Base-by-base conservation (phyloP, 371 early-diverging fungal genomes). In the Vittaforma corneae region DNA sequence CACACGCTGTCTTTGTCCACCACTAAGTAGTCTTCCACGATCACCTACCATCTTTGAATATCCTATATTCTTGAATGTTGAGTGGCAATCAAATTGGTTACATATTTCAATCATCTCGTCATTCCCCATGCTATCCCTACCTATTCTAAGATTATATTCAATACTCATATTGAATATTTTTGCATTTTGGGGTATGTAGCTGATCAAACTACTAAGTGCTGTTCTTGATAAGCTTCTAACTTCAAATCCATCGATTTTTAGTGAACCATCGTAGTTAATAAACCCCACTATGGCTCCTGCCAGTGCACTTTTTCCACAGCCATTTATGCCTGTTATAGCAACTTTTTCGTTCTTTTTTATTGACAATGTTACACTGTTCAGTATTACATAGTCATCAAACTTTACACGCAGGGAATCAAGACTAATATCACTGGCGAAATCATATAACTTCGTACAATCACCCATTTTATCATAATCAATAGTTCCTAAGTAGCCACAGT, bases 1-100 rank as follows among this genome's bases (percentile, higher is more conserved):
- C 77, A 97, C 92, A 72, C 95, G 87, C 81, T 97, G 98, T 77
- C 95, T 82, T 82, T 97, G 97, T 80, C 98, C 98, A 79, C 98
- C 98, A 62, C 54, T 90, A 73, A 1, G 89, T 88, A 56, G 89
- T 84, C 18, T 38, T 40, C 57, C 57, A 16, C 9, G 11, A 3
- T 6, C 5, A 14, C 57, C 57, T 6, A 56, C 57, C 5, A 14
- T 18, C n/a, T 14, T 37, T 4, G 34, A 2, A 42, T 56, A 56
- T 11, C 57, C 57, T 9, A 56, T 9, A 6, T 56, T 42, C 28
- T 37, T 37, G 22, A 56, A 56, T 11, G 22, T 4, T 9, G 20
- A 16, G 26, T 56, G 40, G 4, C 11, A 28, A 11, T 28, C 29
- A 42, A 56, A 56, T 4, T 6, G 4, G 14, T 56, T 35, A 28